phyloP scores from a whole-genome alignment of 2,329 filamentous ascomycete species.

The Aureobasidium musti region DNA sequence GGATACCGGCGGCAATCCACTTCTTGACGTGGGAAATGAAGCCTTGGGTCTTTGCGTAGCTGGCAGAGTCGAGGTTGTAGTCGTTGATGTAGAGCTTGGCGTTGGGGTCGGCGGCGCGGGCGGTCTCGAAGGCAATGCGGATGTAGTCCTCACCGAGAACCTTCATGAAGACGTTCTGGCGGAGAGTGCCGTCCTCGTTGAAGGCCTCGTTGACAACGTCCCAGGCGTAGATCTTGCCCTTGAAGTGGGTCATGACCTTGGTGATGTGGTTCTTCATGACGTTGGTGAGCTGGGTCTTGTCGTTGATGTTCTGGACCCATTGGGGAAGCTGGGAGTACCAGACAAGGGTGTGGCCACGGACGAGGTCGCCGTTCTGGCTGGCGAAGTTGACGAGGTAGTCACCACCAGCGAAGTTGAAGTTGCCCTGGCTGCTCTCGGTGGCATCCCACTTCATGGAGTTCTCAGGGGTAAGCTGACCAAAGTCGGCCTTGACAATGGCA shows the following conservation, averaged over 20 bases:
- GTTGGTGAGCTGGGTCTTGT: constrained; percentile 54
- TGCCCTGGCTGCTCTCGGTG: constrained; percentile 51
- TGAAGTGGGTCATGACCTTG: constrained; percentile 60
- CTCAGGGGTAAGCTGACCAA: constrained; percentile 66
- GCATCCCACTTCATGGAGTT: constrained; percentile 72
- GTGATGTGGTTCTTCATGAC: constrained; percentile 64
- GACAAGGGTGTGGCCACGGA: constrained; percentile 67
- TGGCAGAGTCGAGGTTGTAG: constrained; percentile 61
- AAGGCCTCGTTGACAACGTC: constrained; percentile 33
- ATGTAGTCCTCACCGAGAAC: constrained; percentile 72
- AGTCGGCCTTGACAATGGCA: constrained; percentile 62
- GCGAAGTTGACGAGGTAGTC: constrained; percentile 65
- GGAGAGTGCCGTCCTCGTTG: constrained; percentile 62
- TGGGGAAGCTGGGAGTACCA: constrained; percentile 58
- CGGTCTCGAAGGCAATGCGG: constrained; percentile 68
- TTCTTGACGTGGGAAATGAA: constrained; percentile 63
- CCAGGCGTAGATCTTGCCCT: constrained; percentile 64
- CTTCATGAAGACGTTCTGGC: constrained; percentile 64
- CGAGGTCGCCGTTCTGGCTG: constrained; percentile 55
- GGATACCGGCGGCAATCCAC: constrained; percentile 63
- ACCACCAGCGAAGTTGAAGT: constrained; percentile 59
- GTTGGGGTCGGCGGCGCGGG: constrained; percentile 64
- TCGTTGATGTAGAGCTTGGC: constrained; percentile 78
- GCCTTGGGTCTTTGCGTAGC: constrained; percentile 58
- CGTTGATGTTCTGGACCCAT: constrained; percentile 61